Evolutionary conservation across 106 monocot genomes (phyloP).

Genomic region (Posidonia australis): DNA sequence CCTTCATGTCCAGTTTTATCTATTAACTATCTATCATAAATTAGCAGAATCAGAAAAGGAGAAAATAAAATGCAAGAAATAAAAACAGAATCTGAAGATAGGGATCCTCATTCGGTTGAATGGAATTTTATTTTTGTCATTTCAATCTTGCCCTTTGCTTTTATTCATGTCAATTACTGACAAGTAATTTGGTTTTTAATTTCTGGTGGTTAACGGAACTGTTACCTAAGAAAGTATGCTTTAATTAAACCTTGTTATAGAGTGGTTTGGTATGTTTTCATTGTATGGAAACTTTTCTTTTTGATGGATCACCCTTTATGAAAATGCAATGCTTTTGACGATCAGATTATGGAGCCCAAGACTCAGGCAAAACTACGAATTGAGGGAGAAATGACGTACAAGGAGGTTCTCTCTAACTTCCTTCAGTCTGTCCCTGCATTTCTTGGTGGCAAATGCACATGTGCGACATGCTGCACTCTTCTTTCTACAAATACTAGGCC

Average conservation of each 20-base stretch:
- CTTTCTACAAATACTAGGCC: not conserved
- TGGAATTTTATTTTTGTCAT: no score
- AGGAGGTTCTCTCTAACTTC: not conserved
- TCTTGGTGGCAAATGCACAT: conserved; percentile 21
- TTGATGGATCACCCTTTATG: not conserved
- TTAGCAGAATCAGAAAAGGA: no score
- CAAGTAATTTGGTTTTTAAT: no score
- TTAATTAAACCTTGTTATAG: not conserved
- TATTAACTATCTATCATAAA: no score
- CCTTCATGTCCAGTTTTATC: no score
- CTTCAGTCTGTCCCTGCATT: conserved; percentile 15
- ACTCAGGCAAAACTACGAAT: conserved; percentile 15
- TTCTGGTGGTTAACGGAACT: no score
- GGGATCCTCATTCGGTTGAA: no score
- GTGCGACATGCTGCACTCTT: conserved; percentile 3
- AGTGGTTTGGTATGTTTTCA: not conserved
- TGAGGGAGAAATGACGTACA: conserved; percentile 3
- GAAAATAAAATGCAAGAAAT: no score
- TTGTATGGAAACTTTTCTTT: not conserved
- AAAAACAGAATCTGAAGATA: no score
- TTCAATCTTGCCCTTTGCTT: no score
- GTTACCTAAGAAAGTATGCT: not conserved
- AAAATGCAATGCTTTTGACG: not conserved
- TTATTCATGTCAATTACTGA: no score
- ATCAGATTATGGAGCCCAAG: conserved; percentile 12